These are phyloP conservation scores for Viridothelium virens DNA, from an alignment of 495 filamentous ascomycete genomes.

Conservation along the genomic window DNA sequence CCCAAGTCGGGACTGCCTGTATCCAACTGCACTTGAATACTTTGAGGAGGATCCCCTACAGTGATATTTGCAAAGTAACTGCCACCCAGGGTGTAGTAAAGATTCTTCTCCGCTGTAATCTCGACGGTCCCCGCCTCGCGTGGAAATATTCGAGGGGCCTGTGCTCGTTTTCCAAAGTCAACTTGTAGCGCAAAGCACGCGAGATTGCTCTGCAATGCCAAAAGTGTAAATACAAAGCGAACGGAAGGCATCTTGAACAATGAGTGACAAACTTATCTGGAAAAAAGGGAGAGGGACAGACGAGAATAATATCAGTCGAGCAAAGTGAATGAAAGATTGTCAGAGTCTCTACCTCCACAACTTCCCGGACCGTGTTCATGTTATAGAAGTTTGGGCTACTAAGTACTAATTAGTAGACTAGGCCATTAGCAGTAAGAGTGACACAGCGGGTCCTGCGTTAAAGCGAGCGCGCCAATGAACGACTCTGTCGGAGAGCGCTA, in stretches of 20 bases:
- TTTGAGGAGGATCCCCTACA: constrained; percentile 24
- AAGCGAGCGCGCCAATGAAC: not conserved
- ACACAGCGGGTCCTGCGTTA: not conserved
- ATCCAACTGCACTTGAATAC: constrained; percentile 22
- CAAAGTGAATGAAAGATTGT: not conserved
- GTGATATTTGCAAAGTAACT: constrained; percentile 12
- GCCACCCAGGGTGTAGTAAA: not conserved
- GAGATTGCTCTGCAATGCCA: not conserved
- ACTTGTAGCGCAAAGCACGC: not conserved
- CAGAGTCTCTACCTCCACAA: not conserved
- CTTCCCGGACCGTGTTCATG: not conserved
- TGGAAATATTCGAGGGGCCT: not conserved
- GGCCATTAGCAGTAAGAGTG: too few species aligned
- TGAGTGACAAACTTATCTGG: not conserved
- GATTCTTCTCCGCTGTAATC: not conserved
- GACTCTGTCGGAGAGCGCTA: not conserved
- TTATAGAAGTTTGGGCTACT: not conserved
- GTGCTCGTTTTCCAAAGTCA: not conserved
- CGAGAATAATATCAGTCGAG: not conserved
- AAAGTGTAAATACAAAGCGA: not conserved
- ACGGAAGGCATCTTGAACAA: not conserved
- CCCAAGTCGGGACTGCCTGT: constrained; percentile 21
- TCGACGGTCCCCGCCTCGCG: not conserved
- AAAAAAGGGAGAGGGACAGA: not conserved
- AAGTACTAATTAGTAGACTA: not conserved